phyloP scores from a whole-genome alignment of 148 eudicot species.

The Diospyros kaki region DNA sequence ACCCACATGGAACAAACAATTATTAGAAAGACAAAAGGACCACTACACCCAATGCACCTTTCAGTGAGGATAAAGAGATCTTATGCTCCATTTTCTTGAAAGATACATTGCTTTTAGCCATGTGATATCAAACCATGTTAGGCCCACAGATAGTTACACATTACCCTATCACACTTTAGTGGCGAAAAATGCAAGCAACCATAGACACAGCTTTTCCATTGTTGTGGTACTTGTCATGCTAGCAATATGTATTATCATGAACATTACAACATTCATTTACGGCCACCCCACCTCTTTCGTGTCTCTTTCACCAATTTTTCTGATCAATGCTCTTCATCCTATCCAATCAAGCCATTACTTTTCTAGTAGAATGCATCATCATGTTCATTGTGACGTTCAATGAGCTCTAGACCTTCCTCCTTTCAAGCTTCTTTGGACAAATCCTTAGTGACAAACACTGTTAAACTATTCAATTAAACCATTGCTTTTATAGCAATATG shows the following conservation, averaged over 20 bases:
- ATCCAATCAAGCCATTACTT: neutral
- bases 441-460: no score
- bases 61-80: conserved; percentile 8
- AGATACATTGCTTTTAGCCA: conserved; percentile 25
- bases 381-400: no score
- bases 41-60: conserved; percentile 12
- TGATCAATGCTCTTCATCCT: neutral
- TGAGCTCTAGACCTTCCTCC: no score
- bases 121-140: conserved; percentile 13
- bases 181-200: conserved; percentile 14
- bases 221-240: neutral
- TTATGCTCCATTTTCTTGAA: conserved; percentile 18
- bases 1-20: conserved; percentile 9
- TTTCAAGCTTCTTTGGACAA: no score
- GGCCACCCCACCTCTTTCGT: neutral
- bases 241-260: neutral
- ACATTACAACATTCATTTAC: neutral
- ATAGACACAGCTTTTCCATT: neutral
- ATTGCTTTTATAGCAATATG: no score
- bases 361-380: neutral
- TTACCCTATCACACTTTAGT: conserved; percentile 11
- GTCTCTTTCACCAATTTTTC: neutral
- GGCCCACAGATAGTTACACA: conserved; percentile 13
- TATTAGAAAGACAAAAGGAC: conserved; percentile 17
- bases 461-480: no score